Evolutionary conservation across 1,284 basidiomycete genomes (phyloP).

Genomic region (Boletellus dicymbophilus): DNA sequence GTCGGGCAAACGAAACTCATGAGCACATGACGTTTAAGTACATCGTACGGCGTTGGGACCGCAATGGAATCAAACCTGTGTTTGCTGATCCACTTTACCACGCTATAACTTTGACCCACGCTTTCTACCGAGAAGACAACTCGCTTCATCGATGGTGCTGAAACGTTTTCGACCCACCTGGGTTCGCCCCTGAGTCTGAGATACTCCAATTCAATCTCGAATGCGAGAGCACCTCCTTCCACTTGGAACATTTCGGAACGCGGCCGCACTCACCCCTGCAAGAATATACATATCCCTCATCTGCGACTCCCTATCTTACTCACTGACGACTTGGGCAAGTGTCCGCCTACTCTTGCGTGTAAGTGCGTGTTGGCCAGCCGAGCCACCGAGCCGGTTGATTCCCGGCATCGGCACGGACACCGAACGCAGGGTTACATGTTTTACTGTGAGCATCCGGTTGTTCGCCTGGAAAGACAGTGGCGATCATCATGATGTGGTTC

Average conservation of each 20-base stretch:
- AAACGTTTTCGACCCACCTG: slow-evolving; percentile 30
- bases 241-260: slow-evolving; percentile 25
- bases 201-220: slow-evolving; percentile 25
- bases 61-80: slow-evolving; percentile 6
- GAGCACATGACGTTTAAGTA: slow-evolving; percentile 5
- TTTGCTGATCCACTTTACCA: slow-evolving; percentile 12
- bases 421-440: no score
- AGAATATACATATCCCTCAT: slow-evolving; percentile 4
- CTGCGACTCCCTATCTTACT: no score
- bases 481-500: no score
- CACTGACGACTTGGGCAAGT: no score
- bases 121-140: slow-evolving; percentile 9
- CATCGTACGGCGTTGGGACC: slow-evolving; percentile 5
- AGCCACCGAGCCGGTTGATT: no score
- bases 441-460: no score
- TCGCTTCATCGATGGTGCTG: slow-evolving; percentile 17
- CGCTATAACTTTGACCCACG: slow-evolving; percentile 13
- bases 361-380: no score
- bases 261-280: slow-evolving; percentile 12
- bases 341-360: no score
- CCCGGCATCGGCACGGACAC: no score
- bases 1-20: neutral
- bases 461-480: no score
- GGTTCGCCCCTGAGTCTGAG: slow-evolving; percentile 25
- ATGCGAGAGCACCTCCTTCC: slow-evolving; percentile 22